These are phyloP conservation scores for Penicillium lagena DNA, from an alignment of 495 filamentous ascomycete genomes.

Conservation along the genomic window DNA sequence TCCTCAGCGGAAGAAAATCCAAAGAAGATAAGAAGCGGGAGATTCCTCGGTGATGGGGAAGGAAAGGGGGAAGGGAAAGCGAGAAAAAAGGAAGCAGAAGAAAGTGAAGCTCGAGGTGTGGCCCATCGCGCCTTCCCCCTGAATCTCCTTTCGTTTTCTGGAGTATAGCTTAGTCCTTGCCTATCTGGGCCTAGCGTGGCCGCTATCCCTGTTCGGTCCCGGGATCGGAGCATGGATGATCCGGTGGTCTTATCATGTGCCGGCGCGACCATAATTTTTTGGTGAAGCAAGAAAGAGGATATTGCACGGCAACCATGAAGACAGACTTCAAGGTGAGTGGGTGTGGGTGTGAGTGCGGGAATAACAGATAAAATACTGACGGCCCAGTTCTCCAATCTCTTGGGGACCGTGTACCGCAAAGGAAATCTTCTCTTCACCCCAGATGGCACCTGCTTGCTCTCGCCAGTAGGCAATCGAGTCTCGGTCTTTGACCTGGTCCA, in stretches of 20 bases:
- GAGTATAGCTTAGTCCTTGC: slow-evolving; percentile 26
- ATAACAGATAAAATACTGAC: not conserved
- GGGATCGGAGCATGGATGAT: slow-evolving; percentile 18
- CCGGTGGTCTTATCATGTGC: slow-evolving; percentile 20
- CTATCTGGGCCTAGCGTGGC: slow-evolving; percentile 17
- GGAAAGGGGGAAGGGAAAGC: slow-evolving; percentile 3
- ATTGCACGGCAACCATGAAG: slow-evolving; percentile 63
- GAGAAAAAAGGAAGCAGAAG: slow-evolving; percentile 17
- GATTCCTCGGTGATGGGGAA: slow-evolving; percentile 9
- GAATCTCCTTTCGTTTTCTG: slow-evolving; percentile 32
- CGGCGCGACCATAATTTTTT: slow-evolving; percentile 17
- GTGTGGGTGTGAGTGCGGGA: not conserved
- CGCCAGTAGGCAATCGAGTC: slow-evolving; percentile 94
- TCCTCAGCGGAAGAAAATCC: slow-evolving; percentile 2
- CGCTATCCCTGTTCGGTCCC: slow-evolving; percentile 9
- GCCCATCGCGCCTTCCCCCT: slow-evolving; percentile 22
- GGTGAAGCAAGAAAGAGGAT: slow-evolving; percentile 15
- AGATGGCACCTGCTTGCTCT: slow-evolving; percentile 90
- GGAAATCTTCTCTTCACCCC: slow-evolving; percentile 96
- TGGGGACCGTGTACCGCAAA: slow-evolving; percentile 95
- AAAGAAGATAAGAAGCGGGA: slow-evolving; percentile 12
- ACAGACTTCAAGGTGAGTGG: slow-evolving; percentile 78
- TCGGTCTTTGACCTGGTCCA: slow-evolving; percentile 94
- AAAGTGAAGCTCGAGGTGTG: not conserved
- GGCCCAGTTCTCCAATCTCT: slow-evolving; percentile 80